These are phyloP conservation scores for Niveomyces coronatus DNA, from an alignment of 2,329 filamentous ascomycete genomes.

Conservation along the genomic window DNA sequence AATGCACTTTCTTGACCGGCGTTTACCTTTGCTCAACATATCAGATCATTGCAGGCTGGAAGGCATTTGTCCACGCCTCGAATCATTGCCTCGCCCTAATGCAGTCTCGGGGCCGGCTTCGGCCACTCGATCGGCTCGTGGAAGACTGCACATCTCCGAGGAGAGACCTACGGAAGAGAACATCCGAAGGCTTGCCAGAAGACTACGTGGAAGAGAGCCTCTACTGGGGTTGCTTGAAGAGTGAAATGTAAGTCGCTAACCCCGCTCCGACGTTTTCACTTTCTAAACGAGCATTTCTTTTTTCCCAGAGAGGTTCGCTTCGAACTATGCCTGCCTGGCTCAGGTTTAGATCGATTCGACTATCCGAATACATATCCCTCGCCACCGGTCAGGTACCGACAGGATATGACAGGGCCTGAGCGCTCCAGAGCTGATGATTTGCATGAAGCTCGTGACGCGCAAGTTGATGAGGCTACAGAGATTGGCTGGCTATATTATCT, in stretches of 20 bases:
- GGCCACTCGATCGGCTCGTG: not conserved
- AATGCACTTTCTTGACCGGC: constrained; percentile 15
- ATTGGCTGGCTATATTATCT: constrained; percentile 16
- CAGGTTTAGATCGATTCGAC: constrained; percentile 14
- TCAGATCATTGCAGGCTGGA: constrained; percentile 15
- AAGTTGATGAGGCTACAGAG: constrained; percentile 12
- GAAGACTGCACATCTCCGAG: too few relatives aligned
- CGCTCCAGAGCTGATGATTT: not conserved
- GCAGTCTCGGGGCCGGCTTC: not conserved
- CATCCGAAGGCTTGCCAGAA: too few relatives aligned
- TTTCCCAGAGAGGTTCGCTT: constrained; percentile 15
- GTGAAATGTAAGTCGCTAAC: constrained; percentile 13
- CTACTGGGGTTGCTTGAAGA: constrained; percentile 18
- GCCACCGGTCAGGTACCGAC: constrained; percentile 11
- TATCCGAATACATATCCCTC: constrained; percentile 15
- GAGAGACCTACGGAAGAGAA: too few relatives aligned
- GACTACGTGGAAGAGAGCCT: constrained; percentile 16
- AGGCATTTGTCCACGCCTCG: constrained; percentile 14
- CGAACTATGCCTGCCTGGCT: constrained; percentile 14
- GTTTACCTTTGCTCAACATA: constrained; percentile 15
- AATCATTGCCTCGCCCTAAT: constrained; percentile 11
- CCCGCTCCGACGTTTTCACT: too few relatives aligned
- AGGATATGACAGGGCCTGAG: constrained; percentile 9
- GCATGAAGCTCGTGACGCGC: too few relatives aligned
- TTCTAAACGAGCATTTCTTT: too few relatives aligned